phyloP scores from a whole-genome alignment of 192 early-diverging fungal genomes.

The Umbelopsis sp. region DNA sequence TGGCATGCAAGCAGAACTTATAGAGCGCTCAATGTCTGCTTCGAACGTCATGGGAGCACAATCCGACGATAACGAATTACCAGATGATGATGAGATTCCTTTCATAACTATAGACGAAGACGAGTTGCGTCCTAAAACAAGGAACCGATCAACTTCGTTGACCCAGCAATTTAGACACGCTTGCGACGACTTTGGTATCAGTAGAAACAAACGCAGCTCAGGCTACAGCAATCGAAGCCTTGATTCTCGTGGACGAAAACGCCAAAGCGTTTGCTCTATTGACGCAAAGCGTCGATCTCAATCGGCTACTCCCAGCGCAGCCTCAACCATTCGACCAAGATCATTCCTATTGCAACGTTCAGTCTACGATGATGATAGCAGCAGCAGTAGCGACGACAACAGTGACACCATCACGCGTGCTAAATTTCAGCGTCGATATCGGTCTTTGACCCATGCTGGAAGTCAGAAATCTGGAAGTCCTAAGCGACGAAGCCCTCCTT shows the following conservation, averaged over 20 bases:
- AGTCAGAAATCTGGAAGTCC: constrained; percentile 6
- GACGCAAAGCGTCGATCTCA: constrained; percentile 6
- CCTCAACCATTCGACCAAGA: background rate
- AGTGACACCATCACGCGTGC: constrained; percentile 3
- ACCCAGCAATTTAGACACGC: background rate
- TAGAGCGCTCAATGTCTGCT: constrained; percentile 9
- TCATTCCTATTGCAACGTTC: background rate
- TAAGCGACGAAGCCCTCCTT: background rate
- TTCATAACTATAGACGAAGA: background rate
- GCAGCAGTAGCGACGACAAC: constrained; percentile 10
- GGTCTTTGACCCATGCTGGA: background rate
- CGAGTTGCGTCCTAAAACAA: background rate
- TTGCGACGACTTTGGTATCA: background rate
- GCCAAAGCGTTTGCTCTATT: background rate
- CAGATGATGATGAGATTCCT: background rate
- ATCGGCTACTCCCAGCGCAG: background rate
- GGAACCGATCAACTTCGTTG: background rate
- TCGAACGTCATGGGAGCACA: constrained; percentile 4
- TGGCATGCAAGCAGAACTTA: background rate
- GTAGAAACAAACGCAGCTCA: background rate
- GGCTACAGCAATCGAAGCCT: background rate
- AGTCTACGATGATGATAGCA: constrained; percentile 6
- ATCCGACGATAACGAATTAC: background rate
- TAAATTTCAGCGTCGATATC: constrained; percentile 18
- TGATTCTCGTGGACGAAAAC: background rate